phyloP scores from a whole-genome alignment of 345 rosid species.

The Eucalyptus curtisii region DNA sequence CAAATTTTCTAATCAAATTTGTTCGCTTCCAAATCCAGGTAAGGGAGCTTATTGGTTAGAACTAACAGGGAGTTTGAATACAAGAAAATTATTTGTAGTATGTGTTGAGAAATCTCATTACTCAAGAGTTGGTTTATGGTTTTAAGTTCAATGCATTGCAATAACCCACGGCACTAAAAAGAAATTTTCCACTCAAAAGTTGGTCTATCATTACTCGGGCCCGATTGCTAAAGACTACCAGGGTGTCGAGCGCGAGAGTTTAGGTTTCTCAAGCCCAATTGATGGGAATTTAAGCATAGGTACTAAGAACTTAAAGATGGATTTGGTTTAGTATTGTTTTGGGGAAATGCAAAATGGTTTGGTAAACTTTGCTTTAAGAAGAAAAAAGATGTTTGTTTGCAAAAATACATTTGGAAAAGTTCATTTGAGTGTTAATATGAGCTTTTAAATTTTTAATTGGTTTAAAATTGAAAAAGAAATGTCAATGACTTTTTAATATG shows the following conservation, averaged over 20 bases:
- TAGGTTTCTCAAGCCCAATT: background rate
- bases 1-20: background rate
- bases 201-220: background rate
- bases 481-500: no score
- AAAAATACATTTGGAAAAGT: background rate
- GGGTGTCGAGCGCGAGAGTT: fast-evolving
- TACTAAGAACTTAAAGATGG: background rate
- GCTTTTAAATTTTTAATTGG: background rate
- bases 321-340: no score
- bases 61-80: background rate
- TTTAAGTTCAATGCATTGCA: background rate
- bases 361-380: background rate
- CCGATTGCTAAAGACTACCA: background rate
- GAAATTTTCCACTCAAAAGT: background rate
- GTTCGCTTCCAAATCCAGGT: background rate
- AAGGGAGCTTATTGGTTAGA: background rate
- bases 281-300: background rate
- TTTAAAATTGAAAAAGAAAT: background rate
- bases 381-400: no score
- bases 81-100: background rate
- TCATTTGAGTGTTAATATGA: background rate
- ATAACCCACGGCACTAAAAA: no score
- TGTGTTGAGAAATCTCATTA: background rate
- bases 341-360: fast-evolving
- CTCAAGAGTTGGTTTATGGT: background rate